Conservation (phyloP, 202 grass and related monocot species). For the Zoysia matrella region DNA sequence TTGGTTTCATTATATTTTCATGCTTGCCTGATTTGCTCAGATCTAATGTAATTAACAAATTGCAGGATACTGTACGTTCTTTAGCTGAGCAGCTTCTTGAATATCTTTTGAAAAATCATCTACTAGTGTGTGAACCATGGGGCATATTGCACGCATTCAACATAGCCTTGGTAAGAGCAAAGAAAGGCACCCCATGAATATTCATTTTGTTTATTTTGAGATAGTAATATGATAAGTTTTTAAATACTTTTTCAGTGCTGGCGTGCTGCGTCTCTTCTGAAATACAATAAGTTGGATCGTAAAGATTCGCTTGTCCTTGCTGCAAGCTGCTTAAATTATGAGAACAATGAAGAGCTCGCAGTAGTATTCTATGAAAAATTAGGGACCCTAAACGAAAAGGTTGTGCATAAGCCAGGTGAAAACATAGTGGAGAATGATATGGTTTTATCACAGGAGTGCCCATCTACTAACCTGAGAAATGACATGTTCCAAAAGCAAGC, state of each 20-base stretch:
- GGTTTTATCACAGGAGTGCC: conserved; percentile 24
- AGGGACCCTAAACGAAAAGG: conserved; percentile 48
- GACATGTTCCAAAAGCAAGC: conserved; percentile 13
- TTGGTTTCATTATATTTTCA: conserved; percentile 19
- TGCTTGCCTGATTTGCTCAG: conserved; percentile 19
- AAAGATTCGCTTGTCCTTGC: conserved; percentile 65
- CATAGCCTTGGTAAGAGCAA: conserved; percentile 74
- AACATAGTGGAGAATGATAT: conserved; percentile 12
- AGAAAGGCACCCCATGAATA: neutral
- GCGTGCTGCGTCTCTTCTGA: conserved; percentile 70
- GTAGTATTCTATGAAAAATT: conserved; percentile 56
- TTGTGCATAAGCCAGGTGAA: conserved; percentile 42
- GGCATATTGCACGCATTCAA: conserved; percentile 58
- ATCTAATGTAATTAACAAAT: conserved; percentile 40
- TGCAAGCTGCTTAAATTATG: conserved; percentile 63
- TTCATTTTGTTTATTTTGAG: neutral
- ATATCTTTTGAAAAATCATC: conserved; percentile 80
- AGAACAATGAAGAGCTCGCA: conserved; percentile 52
- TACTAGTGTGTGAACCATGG: conserved; percentile 60
- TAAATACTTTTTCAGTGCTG: conserved; percentile 70
- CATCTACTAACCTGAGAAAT: conserved; percentile 29
- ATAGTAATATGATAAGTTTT: conserved; percentile 17
- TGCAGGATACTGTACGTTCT: conserved; percentile 60
- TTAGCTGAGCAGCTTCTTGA: conserved; percentile 61
- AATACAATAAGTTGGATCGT: conserved; percentile 63